These are phyloP conservation scores for Saccharum officinarum DNA, from an alignment of 176 grass and related monocot species.

Conservation along the genomic window DNA sequence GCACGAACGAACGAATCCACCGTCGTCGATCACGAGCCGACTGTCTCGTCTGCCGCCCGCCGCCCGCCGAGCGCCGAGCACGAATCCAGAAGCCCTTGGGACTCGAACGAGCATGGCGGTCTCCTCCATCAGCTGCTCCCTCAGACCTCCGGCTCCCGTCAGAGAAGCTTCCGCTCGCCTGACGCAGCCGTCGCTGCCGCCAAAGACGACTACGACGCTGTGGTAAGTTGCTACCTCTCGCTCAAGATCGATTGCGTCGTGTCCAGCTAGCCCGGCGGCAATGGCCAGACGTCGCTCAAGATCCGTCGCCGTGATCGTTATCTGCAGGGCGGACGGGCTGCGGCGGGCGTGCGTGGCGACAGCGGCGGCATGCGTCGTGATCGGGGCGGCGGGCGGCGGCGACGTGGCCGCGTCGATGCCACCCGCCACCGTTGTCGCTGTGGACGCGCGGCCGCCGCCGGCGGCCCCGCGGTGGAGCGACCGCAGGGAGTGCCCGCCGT, in stretches of 20 bases:
- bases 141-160: constrained; percentile 23
- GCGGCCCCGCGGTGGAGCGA: constrained; percentile 73
- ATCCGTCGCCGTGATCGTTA: neutral
- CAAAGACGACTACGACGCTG: neutral
- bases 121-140: constrained; percentile 55
- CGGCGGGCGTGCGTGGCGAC: constrained; percentile 56
- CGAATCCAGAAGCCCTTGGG: neutral
- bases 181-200: neutral
- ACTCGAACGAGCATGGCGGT: constrained; percentile 33
- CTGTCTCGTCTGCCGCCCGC: neutral
- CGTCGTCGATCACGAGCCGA: too few relatives aligned
- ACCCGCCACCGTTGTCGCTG: too few relatives aligned
- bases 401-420: neutral
- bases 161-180: neutral
- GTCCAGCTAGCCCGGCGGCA: neutral
- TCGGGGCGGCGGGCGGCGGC: too few relatives aligned
- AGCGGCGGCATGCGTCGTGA: constrained; percentile 51
- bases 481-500: constrained; percentile 76
- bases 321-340: constrained; percentile 27
- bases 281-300: neutral
- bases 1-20: neutral
- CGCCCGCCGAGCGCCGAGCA: too few relatives aligned
- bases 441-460: neutral
- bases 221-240: constrained; percentile 7
- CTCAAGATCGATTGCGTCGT: neutral